phyloP scores from a whole-genome alignment of 2,329 filamentous ascomycete species.

The Botryotinia narcissicola region DNA sequence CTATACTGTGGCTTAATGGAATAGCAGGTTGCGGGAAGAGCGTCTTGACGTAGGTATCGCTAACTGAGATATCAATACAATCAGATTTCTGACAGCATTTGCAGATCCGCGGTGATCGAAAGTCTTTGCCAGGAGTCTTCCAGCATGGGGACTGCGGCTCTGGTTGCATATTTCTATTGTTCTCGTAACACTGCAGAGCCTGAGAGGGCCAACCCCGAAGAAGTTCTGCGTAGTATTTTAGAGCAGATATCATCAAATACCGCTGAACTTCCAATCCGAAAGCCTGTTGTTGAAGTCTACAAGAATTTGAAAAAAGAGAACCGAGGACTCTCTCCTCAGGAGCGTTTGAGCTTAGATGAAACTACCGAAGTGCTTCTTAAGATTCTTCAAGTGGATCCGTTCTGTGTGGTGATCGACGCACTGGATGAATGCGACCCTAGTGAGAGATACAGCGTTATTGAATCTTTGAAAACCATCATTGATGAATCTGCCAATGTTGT shows the following conservation, averaged over 20 bases:
- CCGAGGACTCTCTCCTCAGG: background rate
- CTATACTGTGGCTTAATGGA: background rate
- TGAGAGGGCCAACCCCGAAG: background rate
- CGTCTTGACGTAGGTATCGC: background rate
- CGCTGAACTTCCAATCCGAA: background rate
- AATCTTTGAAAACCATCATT: background rate
- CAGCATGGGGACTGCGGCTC: background rate
- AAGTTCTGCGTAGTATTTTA: background rate
- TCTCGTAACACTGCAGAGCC: background rate
- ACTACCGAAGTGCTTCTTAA: background rate
- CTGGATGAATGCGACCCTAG: background rate
- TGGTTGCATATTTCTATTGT: background rate
- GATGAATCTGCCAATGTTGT: background rate
- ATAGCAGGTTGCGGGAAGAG: background rate
- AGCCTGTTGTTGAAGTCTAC: background rate
- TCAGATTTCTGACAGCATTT: background rate
- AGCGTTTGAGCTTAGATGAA: background rate
- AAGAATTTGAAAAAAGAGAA: background rate
- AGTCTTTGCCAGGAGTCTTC: background rate
- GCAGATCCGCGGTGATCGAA: background rate
- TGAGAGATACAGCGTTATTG: background rate
- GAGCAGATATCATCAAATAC: background rate
- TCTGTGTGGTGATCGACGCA: background rate
- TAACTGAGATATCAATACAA: background rate
- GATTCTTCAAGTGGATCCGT: background rate